Conservation (phyloP, 2,329 filamentous ascomycete genomes). For the Seiridium cupressi region DNA sequence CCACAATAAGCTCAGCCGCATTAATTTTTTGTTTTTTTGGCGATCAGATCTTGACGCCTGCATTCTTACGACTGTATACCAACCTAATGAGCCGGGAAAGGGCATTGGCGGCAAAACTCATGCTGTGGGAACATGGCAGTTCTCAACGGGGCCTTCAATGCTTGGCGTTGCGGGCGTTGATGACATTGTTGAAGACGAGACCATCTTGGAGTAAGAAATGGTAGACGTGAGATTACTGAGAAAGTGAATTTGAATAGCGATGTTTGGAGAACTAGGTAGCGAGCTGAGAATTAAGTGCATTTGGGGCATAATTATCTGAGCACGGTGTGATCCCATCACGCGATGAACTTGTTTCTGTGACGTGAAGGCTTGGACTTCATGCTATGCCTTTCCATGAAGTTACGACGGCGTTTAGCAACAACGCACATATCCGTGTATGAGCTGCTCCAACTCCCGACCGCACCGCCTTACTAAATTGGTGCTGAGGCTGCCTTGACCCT, state of each 20-base stretch:
- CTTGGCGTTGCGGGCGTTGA: not conserved
- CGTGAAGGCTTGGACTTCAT: no score
- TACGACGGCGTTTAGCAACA: no score
- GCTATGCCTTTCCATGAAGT: no score
- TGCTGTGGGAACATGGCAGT: not conserved
- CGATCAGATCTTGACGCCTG: not conserved
- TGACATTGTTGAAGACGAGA: not conserved
- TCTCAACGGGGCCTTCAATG: not conserved
- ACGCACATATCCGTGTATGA: no score
- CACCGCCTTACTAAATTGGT: not conserved
- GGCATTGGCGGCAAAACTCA: not conserved
- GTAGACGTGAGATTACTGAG: not conserved
- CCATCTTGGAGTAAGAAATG: not conserved
- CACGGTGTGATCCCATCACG: no score
- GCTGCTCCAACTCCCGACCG: no score
- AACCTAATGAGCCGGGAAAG: not conserved
- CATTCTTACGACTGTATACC: constrained; percentile 4
- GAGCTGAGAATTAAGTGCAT: not conserved
- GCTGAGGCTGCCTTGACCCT: not conserved
- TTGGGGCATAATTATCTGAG: not conserved
- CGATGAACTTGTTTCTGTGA: no score
- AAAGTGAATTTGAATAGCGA: not conserved
- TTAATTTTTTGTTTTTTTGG: no score
- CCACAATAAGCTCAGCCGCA: not conserved
- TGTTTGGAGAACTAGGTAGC: not conserved